These are phyloP conservation scores for Capsicum pubescens DNA, from an alignment of 257 asterid genomes.

Conservation along the genomic window DNA sequence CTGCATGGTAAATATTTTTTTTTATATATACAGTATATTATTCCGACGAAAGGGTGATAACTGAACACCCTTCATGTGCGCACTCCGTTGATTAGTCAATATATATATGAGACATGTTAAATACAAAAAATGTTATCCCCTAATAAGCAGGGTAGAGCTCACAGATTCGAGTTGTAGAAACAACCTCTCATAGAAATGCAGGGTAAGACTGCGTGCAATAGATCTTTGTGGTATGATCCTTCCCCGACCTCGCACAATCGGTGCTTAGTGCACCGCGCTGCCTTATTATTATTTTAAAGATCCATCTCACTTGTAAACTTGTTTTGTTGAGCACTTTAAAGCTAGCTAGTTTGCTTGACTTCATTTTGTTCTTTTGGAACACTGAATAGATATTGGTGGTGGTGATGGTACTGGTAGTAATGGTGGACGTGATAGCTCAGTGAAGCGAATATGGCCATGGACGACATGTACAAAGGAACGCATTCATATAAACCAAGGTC, in stretches of 20 bases:
- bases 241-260: no score
- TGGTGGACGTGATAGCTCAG: slow-evolving; percentile 31
- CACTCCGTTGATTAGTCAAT: no score
- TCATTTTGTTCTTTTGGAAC: background rate
- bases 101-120: no score
- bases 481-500: slow-evolving; percentile 55
- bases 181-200: no score
- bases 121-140: no score
- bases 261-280: no score
- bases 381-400: background rate
- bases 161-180: no score
- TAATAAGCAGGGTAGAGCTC: no score
- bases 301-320: background rate
- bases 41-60: background rate
- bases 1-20: slow-evolving; percentile 27
- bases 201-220: no score
- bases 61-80: background rate
- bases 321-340: background rate
- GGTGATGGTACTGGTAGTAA: slow-evolving; percentile 13
- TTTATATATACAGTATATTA: background rate
- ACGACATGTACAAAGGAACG: slow-evolving; percentile 45
- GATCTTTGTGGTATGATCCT: no score
- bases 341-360: background rate
- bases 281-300: no score
- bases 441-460: slow-evolving; percentile 42